Conservation (phyloP, 768 basidiomycete species). For the Lentinula edodes region DNA sequence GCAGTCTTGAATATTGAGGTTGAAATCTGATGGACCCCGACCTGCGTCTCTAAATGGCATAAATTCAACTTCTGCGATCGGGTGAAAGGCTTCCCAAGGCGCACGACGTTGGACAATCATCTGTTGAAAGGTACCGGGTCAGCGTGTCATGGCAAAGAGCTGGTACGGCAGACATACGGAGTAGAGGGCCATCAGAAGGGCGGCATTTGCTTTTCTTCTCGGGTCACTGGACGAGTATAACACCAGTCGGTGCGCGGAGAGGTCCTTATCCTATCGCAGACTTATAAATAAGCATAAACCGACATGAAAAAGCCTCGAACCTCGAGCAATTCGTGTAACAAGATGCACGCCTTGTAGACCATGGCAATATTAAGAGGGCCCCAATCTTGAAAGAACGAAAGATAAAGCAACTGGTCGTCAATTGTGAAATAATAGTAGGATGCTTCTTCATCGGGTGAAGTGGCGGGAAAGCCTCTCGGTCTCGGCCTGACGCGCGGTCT, state of each 20-base stretch:
- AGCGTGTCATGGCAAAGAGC: slow-evolving; percentile 7
- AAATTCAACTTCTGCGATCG: slow-evolving; percentile 87
- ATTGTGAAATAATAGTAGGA: slow-evolving; percentile 89
- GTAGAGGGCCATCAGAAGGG: slow-evolving; percentile 90
- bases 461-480: slow-evolving; percentile 52
- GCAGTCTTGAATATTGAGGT: slow-evolving; percentile 89
- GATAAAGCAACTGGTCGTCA: slow-evolving; percentile 88
- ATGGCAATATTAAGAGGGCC: slow-evolving; percentile 89
- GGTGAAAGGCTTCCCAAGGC: slow-evolving; percentile 94
- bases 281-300: slow-evolving; percentile 31
- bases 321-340: slow-evolving; percentile 85
- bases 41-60: slow-evolving; percentile 97
- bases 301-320: slow-evolving; percentile 37
- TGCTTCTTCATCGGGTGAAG: slow-evolving; percentile 68
- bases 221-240: slow-evolving; percentile 88
- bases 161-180: slow-evolving; percentile 50
- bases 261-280: slow-evolving; percentile 61
- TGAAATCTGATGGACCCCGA: slow-evolving; percentile 87
- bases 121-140: slow-evolving; percentile 32
- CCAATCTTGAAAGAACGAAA: slow-evolving; percentile 94
- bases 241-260: slow-evolving; percentile 69
- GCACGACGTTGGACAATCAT: slow-evolving; percentile 88
- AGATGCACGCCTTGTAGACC: slow-evolving; percentile 90
- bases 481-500: slow-evolving; percentile 59
- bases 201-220: slow-evolving; percentile 87